Base-by-base conservation (phyloP, 768 basidiomycete genomes). In the Pulveroboletus sp. region DNA sequence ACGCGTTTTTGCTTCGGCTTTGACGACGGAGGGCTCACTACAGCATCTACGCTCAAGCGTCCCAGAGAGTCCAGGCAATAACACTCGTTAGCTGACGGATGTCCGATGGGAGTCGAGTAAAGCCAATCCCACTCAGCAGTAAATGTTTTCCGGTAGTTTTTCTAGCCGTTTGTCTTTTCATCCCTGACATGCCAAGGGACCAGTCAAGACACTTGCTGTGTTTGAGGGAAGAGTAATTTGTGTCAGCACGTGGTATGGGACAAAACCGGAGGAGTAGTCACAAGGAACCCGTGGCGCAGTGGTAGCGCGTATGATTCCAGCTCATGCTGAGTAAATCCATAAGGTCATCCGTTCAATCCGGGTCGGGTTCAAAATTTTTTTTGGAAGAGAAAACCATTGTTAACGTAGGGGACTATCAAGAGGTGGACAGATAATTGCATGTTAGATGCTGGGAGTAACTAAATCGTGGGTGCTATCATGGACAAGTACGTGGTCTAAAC, bases 261-360 rank as follows among this genome's bases (percentile, higher is more conserved):
- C n/a, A n/a, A n/a, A n/a, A n/a, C n/a, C n/a, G n/a, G n/a, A n/a
- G n/a, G n/a, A n/a, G n/a, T n/a, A n/a, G n/a, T n/a, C n/a, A n/a
- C n/a, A n/a, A 52, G 9, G 66, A 62, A 68, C 67, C 67, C 67
- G 67, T 68, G 62, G 67, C 67, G 64, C 68, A 68, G 67, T 68
- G 67, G 67, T 68, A 68, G 68, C 66, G 67, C 67, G 64, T 70
- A 61, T 66, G 69, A 70, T 70, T 70, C 69, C 69, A 70, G 68
- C 50, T 52, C 31, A 0, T 1, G 4, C 16, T n/a, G 56, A 39
- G 51, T 37, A 31, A 47, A 8, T 72, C 72, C 71, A 68, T 64
- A 73, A 72, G 71, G 72, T 73, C 72, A 71, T 72, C 72, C 71
- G 71, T 73, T 73, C 72, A 68, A 72, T 64, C 65, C 72, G 70